phyloP scores from a whole-genome alignment of 495 filamentous ascomycete genomes.

The Aspergillus avenaceus region DNA sequence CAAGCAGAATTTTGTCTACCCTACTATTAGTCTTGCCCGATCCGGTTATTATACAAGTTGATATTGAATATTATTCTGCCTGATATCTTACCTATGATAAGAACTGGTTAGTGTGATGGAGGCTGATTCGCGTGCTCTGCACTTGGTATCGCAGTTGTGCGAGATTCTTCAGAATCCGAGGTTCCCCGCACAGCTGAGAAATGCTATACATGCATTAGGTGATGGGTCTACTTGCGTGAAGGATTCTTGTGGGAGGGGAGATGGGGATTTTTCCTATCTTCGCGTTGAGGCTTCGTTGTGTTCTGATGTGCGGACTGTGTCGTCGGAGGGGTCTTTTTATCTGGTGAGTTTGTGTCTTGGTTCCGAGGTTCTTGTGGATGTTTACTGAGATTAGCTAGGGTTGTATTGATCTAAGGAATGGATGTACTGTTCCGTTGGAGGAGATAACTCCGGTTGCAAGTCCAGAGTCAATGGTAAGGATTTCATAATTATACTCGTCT shows the following conservation, averaged over 20 bases:
- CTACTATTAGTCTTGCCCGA: conserved; percentile 1
- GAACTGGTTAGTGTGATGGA: not conserved
- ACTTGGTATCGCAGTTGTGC: conserved; percentile 9
- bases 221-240: not conserved
- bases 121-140: too few relatives aligned
- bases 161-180: conserved; percentile 6
- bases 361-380: not conserved
- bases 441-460: not conserved
- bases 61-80: not conserved
- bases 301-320: not conserved
- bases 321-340: not conserved
- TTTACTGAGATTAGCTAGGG: conserved; percentile 4
- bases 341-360: conserved; percentile 3
- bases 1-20: conserved; percentile 11
- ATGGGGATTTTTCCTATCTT: not conserved
- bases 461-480: conserved; percentile 3
- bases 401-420: conserved; percentile 10
- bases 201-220: not conserved
- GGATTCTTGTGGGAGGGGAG: not conserved
- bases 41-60: not conserved
- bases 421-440: not conserved
- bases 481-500: not conserved
- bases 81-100: not conserved
- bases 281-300: conserved; percentile 8
- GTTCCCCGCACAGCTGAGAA: conserved; percentile 8